A percentile compares a stretch with the other conserved stretches of the same genome.
These are phyloP conservation scores for Panus rudis DNA, from an alignment of 768 basidiomycete species.

Conservation along the genomic window DNA sequence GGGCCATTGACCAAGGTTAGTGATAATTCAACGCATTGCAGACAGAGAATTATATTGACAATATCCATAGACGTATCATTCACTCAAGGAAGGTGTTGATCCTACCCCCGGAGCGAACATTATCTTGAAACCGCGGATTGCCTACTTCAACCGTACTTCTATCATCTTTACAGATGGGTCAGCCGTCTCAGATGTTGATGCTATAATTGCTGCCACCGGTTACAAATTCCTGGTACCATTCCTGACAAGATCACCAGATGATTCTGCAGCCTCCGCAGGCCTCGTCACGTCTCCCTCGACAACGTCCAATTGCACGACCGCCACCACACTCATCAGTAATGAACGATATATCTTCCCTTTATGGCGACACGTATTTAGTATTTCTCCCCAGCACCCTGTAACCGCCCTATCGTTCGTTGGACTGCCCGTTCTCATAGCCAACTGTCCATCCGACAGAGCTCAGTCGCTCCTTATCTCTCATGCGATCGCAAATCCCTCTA, in stretches of 20 bases:
- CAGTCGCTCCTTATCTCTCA: slow-evolving; percentile 43
- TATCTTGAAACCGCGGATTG: slow-evolving; percentile 35
- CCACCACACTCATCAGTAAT: slow-evolving; percentile 37
- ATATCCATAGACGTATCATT: slow-evolving; percentile 26
- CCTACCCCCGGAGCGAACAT: slow-evolving; percentile 18
- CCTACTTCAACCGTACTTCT: slow-evolving; percentile 37
- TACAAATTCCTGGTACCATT: slow-evolving; percentile 50
- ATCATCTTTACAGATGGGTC: slow-evolving; percentile 45
- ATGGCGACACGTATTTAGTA: slow-evolving; percentile 44
- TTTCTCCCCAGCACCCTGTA: slow-evolving; percentile 38
- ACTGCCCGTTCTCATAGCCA: slow-evolving; percentile 39
- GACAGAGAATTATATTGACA: background rate
- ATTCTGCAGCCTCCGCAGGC: slow-evolving; percentile 15
- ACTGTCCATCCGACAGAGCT: slow-evolving; percentile 42
- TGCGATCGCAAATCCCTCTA: slow-evolving; percentile 33
- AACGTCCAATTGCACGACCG: slow-evolving; percentile 16
- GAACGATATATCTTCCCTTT: slow-evolving; percentile 49
- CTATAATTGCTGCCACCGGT: slow-evolving; percentile 47
- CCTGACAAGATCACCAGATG: slow-evolving; percentile 20
- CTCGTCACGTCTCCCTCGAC: slow-evolving; percentile 8
- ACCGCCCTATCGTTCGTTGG: slow-evolving; percentile 52
- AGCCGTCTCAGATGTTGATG: slow-evolving; percentile 31
- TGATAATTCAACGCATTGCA: background rate
- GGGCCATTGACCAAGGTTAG: slow-evolving; percentile 36
- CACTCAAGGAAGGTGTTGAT: slow-evolving; percentile 19